Percentiles rank a stretch among this genome's conserved stretches.
phyloP scores from a whole-genome alignment of 345 rosid genomes.

The Lepidium sativum region DNA sequence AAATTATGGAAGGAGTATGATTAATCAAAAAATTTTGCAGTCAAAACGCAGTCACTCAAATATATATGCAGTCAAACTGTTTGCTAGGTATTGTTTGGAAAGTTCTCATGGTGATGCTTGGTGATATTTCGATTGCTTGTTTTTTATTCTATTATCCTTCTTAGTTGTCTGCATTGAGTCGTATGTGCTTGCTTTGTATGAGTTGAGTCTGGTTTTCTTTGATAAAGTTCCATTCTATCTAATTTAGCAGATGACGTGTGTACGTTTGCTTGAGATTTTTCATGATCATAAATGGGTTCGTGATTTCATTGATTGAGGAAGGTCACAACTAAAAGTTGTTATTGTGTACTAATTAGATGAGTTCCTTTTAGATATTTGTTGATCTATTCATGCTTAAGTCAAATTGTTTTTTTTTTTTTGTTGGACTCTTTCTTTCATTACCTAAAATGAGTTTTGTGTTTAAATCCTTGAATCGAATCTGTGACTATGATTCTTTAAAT shows the following conservation, averaged over 20 bases:
- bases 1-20: too few relatives aligned
- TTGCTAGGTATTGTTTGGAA: slow-evolving; percentile 60
- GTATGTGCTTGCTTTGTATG: neutral
- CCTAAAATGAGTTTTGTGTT: too few relatives aligned
- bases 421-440: too few relatives aligned
- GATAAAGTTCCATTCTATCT: slow-evolving; percentile 7
- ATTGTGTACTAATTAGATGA: slow-evolving; percentile 66
- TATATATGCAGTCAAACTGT: slow-evolving; percentile 37
- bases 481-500: too few relatives aligned
- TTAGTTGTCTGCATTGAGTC: neutral
- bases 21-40: neutral
- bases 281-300: slow-evolving; percentile 77
- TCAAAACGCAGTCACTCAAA: neutral
- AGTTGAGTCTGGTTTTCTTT: neutral
- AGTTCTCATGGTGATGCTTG: neutral
- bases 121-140: neutral
- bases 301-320: slow-evolving; percentile 89
- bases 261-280: slow-evolving; percentile 81
- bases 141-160: slow-evolving; percentile 7
- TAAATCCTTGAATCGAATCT: too few relatives aligned
- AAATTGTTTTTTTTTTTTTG: too few relatives aligned
- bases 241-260: slow-evolving; percentile 78
- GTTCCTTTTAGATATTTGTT: too few relatives aligned
- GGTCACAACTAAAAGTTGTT: slow-evolving; percentile 76
- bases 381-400: too few relatives aligned